A percentile compares a stretch with the other conserved stretches of the same genome.
These are phyloP conservation scores for Chytridium lagenaria DNA, from an alignment of 371 early-diverging fungal species.

Conservation along the genomic window DNA sequence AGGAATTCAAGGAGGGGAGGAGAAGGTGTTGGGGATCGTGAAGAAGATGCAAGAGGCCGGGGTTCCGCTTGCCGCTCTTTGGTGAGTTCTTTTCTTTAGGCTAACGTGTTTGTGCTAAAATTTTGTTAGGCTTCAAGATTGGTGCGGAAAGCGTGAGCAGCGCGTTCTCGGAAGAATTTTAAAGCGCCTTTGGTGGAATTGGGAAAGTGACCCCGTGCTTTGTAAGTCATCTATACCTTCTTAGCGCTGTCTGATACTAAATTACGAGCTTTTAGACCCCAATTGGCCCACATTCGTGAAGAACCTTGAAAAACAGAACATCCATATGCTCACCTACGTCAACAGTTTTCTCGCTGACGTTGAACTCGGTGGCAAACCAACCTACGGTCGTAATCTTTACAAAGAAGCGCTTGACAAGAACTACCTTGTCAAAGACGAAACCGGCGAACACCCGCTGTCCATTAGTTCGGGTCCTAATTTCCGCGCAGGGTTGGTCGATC, in stretches of 20 bases:
- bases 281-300: constrained; percentile 53
- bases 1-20: constrained; percentile 58
- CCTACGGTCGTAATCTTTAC: constrained; percentile 23
- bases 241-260: too few relatives aligned
- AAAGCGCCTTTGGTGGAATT: constrained; percentile 59
- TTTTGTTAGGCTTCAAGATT: constrained; percentile 53
- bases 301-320: constrained; percentile 33
- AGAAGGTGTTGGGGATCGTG: constrained; percentile 48
- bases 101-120: too few relatives aligned
- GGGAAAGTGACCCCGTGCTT: constrained; percentile 52
- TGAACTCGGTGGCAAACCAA: constrained; percentile 30
- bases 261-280: constrained; percentile 40
- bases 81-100: too few relatives aligned
- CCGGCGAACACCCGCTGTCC: not conserved
- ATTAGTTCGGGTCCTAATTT: constrained; percentile 29
- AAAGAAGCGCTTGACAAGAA: constrained; percentile 7
- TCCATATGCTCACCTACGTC: constrained; percentile 51
- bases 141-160: constrained; percentile 56
- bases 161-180: constrained; percentile 36
- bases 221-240: constrained; percentile 22
- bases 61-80: constrained; percentile 54
- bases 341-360: constrained; percentile 52
- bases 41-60: constrained; percentile 36
- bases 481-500: constrained; percentile 22
- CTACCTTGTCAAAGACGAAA: constrained; percentile 17